Conservation (phyloP, 2,329 filamentous ascomycete genomes). For the Pseudogymnoascus sp. region DNA sequence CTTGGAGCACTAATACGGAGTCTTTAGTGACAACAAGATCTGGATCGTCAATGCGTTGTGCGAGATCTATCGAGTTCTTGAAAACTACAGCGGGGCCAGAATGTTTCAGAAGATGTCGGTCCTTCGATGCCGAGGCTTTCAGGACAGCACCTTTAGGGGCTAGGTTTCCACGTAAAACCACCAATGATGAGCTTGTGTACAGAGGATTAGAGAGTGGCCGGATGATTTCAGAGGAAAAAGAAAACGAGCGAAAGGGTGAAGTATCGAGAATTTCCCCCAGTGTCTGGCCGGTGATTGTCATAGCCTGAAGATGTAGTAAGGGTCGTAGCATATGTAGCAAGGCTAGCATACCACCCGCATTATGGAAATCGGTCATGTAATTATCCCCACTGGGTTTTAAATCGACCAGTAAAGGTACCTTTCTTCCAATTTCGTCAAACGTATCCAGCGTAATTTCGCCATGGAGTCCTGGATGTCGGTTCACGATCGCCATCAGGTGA, state of each 20-base stretch:
- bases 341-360: conserved; percentile 42
- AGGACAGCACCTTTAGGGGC: conserved; percentile 40
- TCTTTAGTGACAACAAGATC: conserved; percentile 35
- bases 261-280: conserved; percentile 37
- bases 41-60: conserved; percentile 37
- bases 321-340: conserved; percentile 38
- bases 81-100: conserved; percentile 40
- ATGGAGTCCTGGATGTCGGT: conserved; percentile 39
- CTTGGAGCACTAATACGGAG: conserved; percentile 39
- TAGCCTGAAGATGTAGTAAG: conserved; percentile 36
- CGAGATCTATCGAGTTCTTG: conserved; percentile 38
- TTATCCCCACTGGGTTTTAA: conserved; percentile 46
- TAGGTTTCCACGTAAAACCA: conserved; percentile 38
- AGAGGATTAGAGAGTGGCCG: conserved; percentile 37
- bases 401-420: conserved; percentile 39
- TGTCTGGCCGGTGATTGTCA: conserved; percentile 39
- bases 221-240: conserved; percentile 35
- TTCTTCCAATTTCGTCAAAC: conserved; percentile 39
- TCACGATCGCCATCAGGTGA: conserved; percentile 37
- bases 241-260: conserved; percentile 34
- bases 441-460: conserved; percentile 37
- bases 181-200: conserved; percentile 36
- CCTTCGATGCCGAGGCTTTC: conserved; percentile 43
- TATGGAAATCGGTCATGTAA: conserved; percentile 47
- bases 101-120: conserved; percentile 35